Evolutionary conservation across 2,329 filamentous ascomycete species (phyloP).

Genomic region (Fusarium pseudoanthophilum): DNA sequence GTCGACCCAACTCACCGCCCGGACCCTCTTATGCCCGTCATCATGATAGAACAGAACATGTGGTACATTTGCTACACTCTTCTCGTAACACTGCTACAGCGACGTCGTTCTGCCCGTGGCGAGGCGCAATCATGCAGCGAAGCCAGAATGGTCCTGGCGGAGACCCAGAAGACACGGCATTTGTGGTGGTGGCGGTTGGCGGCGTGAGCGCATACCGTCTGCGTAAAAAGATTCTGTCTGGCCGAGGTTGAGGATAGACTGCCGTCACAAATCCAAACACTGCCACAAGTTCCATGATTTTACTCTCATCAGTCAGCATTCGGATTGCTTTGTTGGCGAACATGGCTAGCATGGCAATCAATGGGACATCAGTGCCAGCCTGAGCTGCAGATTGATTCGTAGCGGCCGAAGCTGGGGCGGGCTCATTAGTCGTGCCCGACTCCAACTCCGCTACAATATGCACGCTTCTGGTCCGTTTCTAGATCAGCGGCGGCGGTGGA

Average conservation of each 20-base stretch:
- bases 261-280: slow-evolving; percentile 19
- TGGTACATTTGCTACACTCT: background rate
- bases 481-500: slow-evolving; percentile 45
- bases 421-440: slow-evolving; percentile 43
- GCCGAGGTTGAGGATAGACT: slow-evolving; percentile 13
- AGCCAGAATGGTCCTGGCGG: slow-evolving; percentile 9
- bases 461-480: slow-evolving; percentile 47
- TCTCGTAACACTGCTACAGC: background rate
- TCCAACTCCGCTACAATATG: slow-evolving; percentile 39
- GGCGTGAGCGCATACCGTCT: slow-evolving; percentile 5
- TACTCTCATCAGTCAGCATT: slow-evolving; percentile 17
- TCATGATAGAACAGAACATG: background rate
- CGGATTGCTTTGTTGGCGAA: slow-evolving; percentile 18
- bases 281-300: slow-evolving; percentile 27
- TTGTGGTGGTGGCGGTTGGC: slow-evolving; percentile 21
- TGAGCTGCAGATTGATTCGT: slow-evolving; percentile 39
- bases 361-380: slow-evolving; percentile 25
- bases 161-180: background rate
- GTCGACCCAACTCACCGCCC: slow-evolving; percentile 16
- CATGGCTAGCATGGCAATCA: slow-evolving; percentile 1
- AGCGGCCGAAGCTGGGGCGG: slow-evolving; percentile 43
- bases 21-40: background rate
- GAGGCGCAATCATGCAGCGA: slow-evolving; percentile 14
- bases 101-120: slow-evolving; percentile 13
- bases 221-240: background rate